A percentile compares a stretch with the other conserved stretches of the same genome.
Evolutionary conservation across 2,329 filamentous ascomycete genomes (phyloP).

Genomic region (Meredithiella fracta): DNA sequence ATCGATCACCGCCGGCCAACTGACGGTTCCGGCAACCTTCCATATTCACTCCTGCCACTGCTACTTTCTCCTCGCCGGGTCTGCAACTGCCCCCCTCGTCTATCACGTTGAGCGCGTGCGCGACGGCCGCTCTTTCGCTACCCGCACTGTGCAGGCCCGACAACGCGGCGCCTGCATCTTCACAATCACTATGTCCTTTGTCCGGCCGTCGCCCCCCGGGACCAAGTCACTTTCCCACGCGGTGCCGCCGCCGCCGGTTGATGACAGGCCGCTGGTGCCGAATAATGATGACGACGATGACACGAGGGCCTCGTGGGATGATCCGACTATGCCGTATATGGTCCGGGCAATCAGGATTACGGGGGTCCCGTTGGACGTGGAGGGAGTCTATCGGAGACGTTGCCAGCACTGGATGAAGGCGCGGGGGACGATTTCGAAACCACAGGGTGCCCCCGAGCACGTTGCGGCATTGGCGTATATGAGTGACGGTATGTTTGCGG

Average conservation of each 20-base stretch:
- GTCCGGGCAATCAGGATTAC: constrained; percentile 28
- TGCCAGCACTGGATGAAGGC: constrained; percentile 61
- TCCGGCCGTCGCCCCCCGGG: constrained; percentile 43
- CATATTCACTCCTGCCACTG: constrained; percentile 93
- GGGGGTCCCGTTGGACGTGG: constrained; percentile 20
- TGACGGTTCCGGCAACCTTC: constrained; percentile 68
- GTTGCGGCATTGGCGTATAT: constrained; percentile 83
- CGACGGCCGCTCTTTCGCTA: constrained; percentile 77
- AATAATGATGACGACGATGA: constrained; percentile 25
- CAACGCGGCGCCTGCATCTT: constrained; percentile 85
- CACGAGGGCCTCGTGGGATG: constrained; percentile 28
- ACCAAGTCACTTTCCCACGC: constrained; percentile 46
- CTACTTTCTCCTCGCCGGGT: constrained; percentile 91
- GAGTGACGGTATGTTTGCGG: constrained; percentile 85
- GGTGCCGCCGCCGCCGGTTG: constrained; percentile 35
- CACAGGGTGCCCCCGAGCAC: constrained; percentile 64
- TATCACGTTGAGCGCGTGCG: constrained; percentile 92
- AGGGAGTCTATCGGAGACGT: constrained; percentile 47
- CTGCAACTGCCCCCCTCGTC: constrained; percentile 67
- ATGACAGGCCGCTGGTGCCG: constrained; percentile 23
- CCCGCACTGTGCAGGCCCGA: constrained; percentile 85
- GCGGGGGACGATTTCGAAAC: constrained; percentile 53
- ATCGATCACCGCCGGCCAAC: constrained; percentile 71
- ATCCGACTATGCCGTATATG: constrained; percentile 34
- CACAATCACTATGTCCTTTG: constrained; percentile 86